Conservation (phyloP, 1,284 basidiomycete species). For the Apiotrichum siamense region DNA sequence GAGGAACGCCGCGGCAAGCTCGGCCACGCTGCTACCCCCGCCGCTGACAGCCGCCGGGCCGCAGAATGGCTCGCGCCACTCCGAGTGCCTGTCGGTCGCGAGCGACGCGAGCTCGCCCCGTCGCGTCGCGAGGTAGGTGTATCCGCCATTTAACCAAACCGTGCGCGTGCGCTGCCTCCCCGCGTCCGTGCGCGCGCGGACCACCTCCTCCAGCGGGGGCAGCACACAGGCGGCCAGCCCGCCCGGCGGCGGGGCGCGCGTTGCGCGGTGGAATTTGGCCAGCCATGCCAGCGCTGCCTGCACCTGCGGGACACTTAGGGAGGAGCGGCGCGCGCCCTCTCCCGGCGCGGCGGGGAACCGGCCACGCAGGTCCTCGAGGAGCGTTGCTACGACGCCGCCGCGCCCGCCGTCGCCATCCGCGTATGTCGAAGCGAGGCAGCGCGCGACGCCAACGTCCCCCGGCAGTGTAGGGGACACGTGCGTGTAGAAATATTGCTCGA, state of each 20-base stretch:
- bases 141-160: constrained; percentile 18
- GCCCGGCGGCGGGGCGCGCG: background rate
- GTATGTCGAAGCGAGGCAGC: background rate
- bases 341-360: constrained; percentile 8
- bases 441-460: constrained; percentile 4
- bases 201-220: constrained; percentile 4
- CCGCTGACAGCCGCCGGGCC: background rate
- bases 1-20: constrained; percentile 4
- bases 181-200: too few species aligned
- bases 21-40: background rate
- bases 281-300: constrained; percentile 10
- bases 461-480: constrained; percentile 1
- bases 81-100: background rate
- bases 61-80: constrained; percentile 8
- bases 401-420: background rate
- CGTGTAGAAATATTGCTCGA: constrained; percentile 17
- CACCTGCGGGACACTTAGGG: background rate
- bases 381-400: constrained; percentile 2
- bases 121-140: constrained; percentile 19
- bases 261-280: constrained; percentile 2
- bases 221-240: background rate
- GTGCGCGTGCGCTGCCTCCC: background rate
- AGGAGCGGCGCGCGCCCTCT: constrained; percentile 9
- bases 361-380: constrained; percentile 6
- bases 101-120: constrained; percentile 8